phyloP scores from a whole-genome alignment of 768 basidiomycete genomes.

The Pulveroboletus sp. region DNA sequence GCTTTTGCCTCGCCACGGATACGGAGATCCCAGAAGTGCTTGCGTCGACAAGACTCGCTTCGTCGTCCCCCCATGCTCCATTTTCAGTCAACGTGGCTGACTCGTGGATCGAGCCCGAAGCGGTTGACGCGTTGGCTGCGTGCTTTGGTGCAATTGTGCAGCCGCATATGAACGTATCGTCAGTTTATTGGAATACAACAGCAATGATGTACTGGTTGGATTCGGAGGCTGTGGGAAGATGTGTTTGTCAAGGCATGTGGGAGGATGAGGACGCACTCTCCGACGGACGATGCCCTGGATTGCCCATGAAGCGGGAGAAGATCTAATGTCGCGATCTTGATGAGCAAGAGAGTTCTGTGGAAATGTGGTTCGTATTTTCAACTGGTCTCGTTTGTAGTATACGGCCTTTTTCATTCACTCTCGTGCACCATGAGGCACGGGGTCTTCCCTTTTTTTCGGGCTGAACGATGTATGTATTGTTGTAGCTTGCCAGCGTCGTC shows the following conservation, averaged over 20 bases:
- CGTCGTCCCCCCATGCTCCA: background rate
- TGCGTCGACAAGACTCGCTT: background rate
- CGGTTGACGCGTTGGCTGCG: conserved; percentile 13
- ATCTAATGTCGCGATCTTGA: no score
- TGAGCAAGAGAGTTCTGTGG: no score
- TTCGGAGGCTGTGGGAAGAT: conserved; percentile 18
- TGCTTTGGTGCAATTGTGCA: conserved; percentile 18
- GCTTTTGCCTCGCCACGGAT: conserved; percentile 8
- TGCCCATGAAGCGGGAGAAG: no score
- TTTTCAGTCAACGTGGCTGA: conserved; percentile 17
- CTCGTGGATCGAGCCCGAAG: conserved; percentile 14
- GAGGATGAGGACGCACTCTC: background rate
- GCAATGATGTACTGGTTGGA: conserved; percentile 11
- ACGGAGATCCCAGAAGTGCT: background rate
- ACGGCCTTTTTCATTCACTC: no score
- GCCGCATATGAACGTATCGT: background rate
- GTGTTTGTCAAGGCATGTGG: conserved; percentile 17
- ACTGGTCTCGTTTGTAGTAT: no score
- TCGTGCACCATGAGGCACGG: no score
- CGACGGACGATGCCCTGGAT: no score
- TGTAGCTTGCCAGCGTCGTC: no score
- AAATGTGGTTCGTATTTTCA: no score
- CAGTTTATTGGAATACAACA: conserved; percentile 9
- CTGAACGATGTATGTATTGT: no score
- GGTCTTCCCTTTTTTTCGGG: no score